Evolutionary conservation across 495 filamentous ascomycete genomes (phyloP).

Genomic region (Tetracladium setigerum): DNA sequence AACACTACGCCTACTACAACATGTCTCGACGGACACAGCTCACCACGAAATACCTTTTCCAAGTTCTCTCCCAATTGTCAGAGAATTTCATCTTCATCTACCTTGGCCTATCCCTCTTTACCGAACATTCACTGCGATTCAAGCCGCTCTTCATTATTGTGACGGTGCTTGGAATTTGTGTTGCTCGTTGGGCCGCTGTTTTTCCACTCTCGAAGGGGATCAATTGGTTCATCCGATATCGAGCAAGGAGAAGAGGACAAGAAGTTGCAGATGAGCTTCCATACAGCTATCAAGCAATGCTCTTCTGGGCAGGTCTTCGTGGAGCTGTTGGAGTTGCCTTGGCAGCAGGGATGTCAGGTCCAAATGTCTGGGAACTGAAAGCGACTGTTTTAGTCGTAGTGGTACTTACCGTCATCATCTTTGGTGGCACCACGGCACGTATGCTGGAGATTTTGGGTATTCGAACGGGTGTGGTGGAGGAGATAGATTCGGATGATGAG

Average conservation of each 20-base stretch:
- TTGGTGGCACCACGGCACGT: conserved; percentile 94
- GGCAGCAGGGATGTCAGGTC: conserved; percentile 77
- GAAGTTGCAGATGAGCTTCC: conserved; percentile 87
- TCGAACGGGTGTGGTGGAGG: conserved; percentile 89
- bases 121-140: conserved; percentile 77
- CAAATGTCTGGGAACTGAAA: conserved; percentile 68
- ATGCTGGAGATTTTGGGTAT: conserved; percentile 97
- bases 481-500: conserved; percentile 94
- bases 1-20: conserved; percentile 99
- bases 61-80: conserved; percentile 86
- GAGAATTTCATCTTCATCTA: conserved; percentile 99
- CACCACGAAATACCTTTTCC: conserved; percentile 96
- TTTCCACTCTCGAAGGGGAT: conserved; percentile 87
- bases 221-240: conserved; percentile 89
- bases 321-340: conserved; percentile 95
- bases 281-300: conserved; percentile 89
- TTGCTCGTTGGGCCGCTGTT: conserved; percentile 84
- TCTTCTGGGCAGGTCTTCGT: conserved; percentile 96
- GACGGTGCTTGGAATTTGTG: conserved; percentile 83
- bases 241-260: conserved; percentile 68
- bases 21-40: conserved; percentile 97
- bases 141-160: conserved; percentile 95
- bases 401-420: conserved; percentile 96
- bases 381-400: conserved; percentile 96
- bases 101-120: conserved; percentile 87